Evolutionary conservation across 2,329 filamentous ascomycete genomes (phyloP), one percentile per base, ranked within the genome.

Genomic region (Calonectria crousiana): DNA sequence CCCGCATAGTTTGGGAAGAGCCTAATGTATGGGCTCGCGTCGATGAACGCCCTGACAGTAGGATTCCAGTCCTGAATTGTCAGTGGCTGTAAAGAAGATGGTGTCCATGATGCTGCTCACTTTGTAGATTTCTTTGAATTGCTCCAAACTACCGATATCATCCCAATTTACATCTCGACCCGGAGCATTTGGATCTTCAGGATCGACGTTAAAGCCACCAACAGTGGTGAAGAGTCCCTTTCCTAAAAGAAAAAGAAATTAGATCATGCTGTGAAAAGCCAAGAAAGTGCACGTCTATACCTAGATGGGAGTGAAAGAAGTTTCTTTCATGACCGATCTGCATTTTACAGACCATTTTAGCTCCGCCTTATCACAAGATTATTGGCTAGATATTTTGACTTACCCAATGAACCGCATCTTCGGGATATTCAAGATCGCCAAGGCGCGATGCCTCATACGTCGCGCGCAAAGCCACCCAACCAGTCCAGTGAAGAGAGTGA

Each of bases 1-100:
- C 84, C 87, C 0, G 86, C 84, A 9, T 84, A 83, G 74, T 88
- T 88, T 5, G 87, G 86, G 62, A 86, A 88, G 0, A 87, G 71
- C 20, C 82, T 82, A 1, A 84, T 84, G 62, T 84, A 81, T 0
- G 87, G 87, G 5, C 84, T 84, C 4, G 84, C 83, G 9, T 87
- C 83, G 3, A 87, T 81, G 11, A 89, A 81, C 4, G 83, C 82
- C 34, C 83, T 82, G 20, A 86, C 80, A 0, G 84, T 80, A 0
- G 86, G 85, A 56, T 85, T 85, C 87, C 87, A 89, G 76, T 85
- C 80, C 76, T 77, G 38, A 14, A 34, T 28, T 28, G 60, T 66
- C 41, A 70, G 38, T 4, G 13, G 6, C 23, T 13, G 9, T 30
- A 32, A 23, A 34, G 9, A 18, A 34, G 20, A 13, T 30, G 16